These are phyloP conservation scores for Scheffersomyces titani DNA, from an alignment of 1,139 yeast species.

Conservation along the genomic window DNA sequence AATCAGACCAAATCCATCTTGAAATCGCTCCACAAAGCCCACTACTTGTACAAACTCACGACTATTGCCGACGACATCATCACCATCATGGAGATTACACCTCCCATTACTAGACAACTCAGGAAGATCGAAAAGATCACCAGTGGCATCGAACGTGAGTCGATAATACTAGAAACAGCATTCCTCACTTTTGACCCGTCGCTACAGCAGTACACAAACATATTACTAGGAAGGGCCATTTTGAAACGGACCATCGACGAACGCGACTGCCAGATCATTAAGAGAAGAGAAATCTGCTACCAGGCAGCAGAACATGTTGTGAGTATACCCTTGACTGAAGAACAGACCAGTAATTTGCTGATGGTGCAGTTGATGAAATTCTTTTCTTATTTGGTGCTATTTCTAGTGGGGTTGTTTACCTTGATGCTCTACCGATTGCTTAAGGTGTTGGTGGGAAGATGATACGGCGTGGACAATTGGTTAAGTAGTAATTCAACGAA, in stretches of 20 bases:
- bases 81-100: constrained; percentile 19
- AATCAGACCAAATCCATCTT: constrained; percentile 32
- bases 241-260: constrained; percentile 35
- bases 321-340: constrained; percentile 43
- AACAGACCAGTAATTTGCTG: constrained; percentile 19
- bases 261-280: constrained; percentile 35
- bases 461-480: not conserved
- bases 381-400: constrained; percentile 20
- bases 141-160: constrained; percentile 38
- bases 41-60: constrained; percentile 25
- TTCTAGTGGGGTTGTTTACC: constrained; percentile 20
- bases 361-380: constrained; percentile 23
- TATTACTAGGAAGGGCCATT: constrained; percentile 45
- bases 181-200: constrained; percentile 37
- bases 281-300: constrained; percentile 41
- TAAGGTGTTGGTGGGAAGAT: constrained; percentile 12
- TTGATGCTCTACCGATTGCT: constrained; percentile 27
- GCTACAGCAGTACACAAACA: constrained; percentile 37
- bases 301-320: constrained; percentile 49
- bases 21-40: constrained; percentile 25
- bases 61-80: constrained; percentile 32
- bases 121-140: constrained; percentile 40
- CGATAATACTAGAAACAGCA: constrained; percentile 27
- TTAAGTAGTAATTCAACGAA: not conserved
- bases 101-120: constrained; percentile 29